A percentile compares a stretch with the other conserved stretches of the same genome.
Conservation (phyloP, 495 filamentous ascomycete species). For the Evansstolkia leycettana region DNA sequence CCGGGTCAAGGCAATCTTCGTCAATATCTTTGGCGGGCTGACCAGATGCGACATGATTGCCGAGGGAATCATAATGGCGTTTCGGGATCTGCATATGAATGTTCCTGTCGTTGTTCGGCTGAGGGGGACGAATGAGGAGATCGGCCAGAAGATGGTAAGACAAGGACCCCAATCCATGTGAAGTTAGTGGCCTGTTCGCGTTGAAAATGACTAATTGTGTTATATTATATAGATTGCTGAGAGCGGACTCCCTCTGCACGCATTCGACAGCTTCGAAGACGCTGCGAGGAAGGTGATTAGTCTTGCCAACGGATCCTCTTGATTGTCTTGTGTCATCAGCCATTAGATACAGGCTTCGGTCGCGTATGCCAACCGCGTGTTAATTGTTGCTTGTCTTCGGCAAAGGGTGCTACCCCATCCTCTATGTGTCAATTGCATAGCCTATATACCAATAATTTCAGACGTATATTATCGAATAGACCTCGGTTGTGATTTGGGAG, state of each 20-base stretch:
- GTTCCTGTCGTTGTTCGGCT: conserved; percentile 77
- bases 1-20: conserved; percentile 63
- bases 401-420: no score
- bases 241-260: conserved; percentile 59
- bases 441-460: no score
- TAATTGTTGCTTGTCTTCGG: no score
- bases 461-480: no score
- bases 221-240: conserved; percentile 44
- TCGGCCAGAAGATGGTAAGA: conserved; percentile 59
- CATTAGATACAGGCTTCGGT: not conserved
- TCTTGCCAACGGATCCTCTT: conserved; percentile 31
- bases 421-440: no score
- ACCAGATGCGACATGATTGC: conserved; percentile 86
- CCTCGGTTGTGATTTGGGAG: no score
- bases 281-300: conserved; percentile 65
- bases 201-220: conserved; percentile 6
- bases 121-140: conserved; percentile 69
- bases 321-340: not conserved
- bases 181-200: not conserved
- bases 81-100: conserved; percentile 53
- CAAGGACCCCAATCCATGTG: not conserved
- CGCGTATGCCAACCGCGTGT: no score
- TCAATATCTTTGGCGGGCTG: conserved; percentile 86
- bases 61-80: conserved; percentile 65
- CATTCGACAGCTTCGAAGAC: conserved; percentile 73